These are phyloP conservation scores for Talaromyces albobiverticillius DNA, from an alignment of 2,329 filamentous ascomycete species.

Conservation along the genomic window DNA sequence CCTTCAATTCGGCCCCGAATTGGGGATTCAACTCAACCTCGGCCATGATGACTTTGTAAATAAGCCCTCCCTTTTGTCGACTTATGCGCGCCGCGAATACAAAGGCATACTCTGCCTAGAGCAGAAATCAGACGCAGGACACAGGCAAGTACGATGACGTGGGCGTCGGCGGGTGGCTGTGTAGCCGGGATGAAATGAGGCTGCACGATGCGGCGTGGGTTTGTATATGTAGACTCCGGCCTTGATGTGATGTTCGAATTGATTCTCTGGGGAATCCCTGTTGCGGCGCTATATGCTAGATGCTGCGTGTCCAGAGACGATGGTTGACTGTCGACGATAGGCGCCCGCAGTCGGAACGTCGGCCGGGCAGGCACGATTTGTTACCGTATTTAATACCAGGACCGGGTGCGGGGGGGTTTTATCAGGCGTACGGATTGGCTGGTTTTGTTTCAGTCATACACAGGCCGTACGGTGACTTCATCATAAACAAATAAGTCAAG, in stretches of 20 bases:
- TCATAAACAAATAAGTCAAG: background rate
- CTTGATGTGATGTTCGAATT: background rate
- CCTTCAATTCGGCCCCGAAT: conserved; percentile 94
- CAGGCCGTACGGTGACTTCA: background rate
- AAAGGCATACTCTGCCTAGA: conserved; percentile 7
- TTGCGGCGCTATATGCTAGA: background rate
- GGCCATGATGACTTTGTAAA: conserved; percentile 57
- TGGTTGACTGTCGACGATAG: background rate
- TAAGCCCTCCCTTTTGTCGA: conserved; percentile 8
- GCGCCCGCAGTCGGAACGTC: conserved; percentile 6
- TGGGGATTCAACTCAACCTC: conserved; percentile 79
- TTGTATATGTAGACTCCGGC: background rate
- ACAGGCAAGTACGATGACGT: background rate
- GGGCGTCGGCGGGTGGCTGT: conserved; percentile 6
- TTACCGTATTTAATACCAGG: conserved; percentile 6
- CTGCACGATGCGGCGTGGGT: background rate
- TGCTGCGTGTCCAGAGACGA: background rate
- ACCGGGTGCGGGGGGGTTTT: background rate
- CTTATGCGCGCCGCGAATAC: conserved; percentile 12
- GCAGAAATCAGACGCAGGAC: background rate
- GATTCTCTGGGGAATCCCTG: background rate
- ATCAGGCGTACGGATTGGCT: conserved; percentile 1
- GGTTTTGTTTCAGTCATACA: background rate
- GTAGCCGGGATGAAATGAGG: background rate
- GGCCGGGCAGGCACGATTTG: background rate